Percentiles rank a stretch among this genome's conserved stretches.
Evolutionary conservation across 192 early-diverging fungal species (phyloP).

Genomic region (Gigaspora rosea): DNA sequence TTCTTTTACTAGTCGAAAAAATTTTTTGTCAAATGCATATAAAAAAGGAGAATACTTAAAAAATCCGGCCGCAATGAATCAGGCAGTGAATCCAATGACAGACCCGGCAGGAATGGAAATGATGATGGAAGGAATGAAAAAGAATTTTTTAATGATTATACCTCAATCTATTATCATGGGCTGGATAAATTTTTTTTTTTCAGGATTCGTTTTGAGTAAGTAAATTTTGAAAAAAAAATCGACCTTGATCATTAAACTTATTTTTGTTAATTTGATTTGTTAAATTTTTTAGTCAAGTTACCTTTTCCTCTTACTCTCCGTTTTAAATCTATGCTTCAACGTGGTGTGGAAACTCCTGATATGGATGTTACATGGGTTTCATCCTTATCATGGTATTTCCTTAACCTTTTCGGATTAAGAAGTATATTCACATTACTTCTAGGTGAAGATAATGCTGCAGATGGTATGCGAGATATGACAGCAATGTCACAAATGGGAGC

Average conservation of each 20-base stretch:
- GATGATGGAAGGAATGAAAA: constrained; percentile 99
- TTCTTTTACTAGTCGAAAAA: constrained; percentile 74
- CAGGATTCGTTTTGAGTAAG: constrained; percentile 92
- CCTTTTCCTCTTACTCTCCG: constrained; percentile 95
- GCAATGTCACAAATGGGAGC: constrained; percentile 87
- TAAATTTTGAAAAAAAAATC: constrained; percentile 32
- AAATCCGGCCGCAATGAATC: constrained; percentile 68
- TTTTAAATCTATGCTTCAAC: constrained; percentile 98
- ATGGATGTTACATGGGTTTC: constrained; percentile 99
- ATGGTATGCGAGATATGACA: constrained; percentile 86
- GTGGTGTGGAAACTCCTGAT: constrained; percentile 90
- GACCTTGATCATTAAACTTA: background rate
- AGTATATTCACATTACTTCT: constrained; percentile 91
- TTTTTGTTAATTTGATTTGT: too few relatives aligned
- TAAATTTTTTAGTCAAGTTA: constrained; percentile 72
- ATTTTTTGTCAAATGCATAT: constrained; percentile 73
- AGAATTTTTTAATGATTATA: constrained; percentile 96
- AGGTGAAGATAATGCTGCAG: constrained; percentile 87
- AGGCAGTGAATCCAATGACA: constrained; percentile 79
- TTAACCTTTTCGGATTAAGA: constrained; percentile 94
- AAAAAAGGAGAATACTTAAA: constrained; percentile 85
- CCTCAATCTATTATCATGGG: constrained; percentile 98
- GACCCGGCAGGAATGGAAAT: constrained; percentile 92
- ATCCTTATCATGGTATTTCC: constrained; percentile 97
- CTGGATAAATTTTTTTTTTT: constrained; percentile 99